phyloP scores from a whole-genome alignment of 2,329 filamentous ascomycete species.

The Nothophoma quercina region DNA sequence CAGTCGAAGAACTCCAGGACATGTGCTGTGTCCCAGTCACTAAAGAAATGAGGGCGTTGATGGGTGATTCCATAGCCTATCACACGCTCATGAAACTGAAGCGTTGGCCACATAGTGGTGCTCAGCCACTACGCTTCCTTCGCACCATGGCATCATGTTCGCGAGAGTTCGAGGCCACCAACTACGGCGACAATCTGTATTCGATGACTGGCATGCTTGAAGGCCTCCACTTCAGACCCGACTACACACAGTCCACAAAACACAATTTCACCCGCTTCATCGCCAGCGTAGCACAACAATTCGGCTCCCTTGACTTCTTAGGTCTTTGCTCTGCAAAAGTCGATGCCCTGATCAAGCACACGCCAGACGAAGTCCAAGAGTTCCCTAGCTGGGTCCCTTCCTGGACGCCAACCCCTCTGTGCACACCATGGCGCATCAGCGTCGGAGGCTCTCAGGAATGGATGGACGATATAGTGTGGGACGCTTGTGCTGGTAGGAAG shows the following conservation, averaged over 20 bases:
- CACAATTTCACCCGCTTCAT: constrained; percentile 23
- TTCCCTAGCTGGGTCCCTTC: constrained; percentile 47
- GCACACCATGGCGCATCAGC: constrained; percentile 20
- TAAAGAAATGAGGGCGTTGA: background rate
- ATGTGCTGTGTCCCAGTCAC: constrained; percentile 12
- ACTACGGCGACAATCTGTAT: constrained; percentile 18
- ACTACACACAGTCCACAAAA: constrained; percentile 17
- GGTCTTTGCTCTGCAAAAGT: constrained; percentile 24
- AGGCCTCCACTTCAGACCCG: constrained; percentile 17
- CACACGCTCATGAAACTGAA: constrained; percentile 23
- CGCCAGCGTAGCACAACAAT: constrained; percentile 11
- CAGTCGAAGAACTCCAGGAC: constrained; percentile 18
- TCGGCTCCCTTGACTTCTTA: constrained; percentile 23
- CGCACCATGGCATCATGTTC: constrained; percentile 15
- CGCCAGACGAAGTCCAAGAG: constrained; percentile 33
- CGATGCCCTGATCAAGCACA: constrained; percentile 21
- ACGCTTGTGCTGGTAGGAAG: constrained; percentile 15
- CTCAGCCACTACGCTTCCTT: constrained; percentile 21
- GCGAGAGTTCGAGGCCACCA: constrained; percentile 16
- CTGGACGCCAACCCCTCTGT: constrained; percentile 29
- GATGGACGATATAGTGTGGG: constrained; percentile 13
- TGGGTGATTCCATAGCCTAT: constrained; percentile 6
- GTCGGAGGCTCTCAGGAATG: constrained; percentile 3
- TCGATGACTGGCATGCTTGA: constrained; percentile 24
- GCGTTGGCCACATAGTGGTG: constrained; percentile 14